Evolutionary conservation across 495 filamentous ascomycete genomes (phyloP), one percentile per base, ranked within the genome.

Genomic region (Penicillium goetzii): DNA sequence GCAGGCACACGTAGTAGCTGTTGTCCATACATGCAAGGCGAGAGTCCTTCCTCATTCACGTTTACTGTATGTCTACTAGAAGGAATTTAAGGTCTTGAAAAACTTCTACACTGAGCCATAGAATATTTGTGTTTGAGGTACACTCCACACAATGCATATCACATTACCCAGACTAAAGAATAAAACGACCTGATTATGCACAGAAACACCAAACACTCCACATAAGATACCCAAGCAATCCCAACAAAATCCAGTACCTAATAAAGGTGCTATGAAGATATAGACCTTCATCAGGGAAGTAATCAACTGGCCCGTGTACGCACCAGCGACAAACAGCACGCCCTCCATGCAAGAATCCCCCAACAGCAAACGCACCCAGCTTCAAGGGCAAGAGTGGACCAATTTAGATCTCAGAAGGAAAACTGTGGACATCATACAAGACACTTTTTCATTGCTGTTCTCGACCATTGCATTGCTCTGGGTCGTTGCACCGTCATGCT

Each of bases 351-450:
- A n/a, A 51, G 25, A 10, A 30, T 14, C 25, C 15, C 47, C 25
- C 25, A 14, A 55, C 32, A 36, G 30, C 14, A 36, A 57, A 51
- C 21, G 34, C 34, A 28, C 21, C 33, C 33, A 57, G 47, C 47
- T 30, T n/a, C 7, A 1, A 51, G 14, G 14, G 54, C 32, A 21
- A 23, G 21, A 55, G 15, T 28, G 47, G 10, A 47, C 43, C 43
- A 17, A 30, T 3, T 28, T 30, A 51, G 25, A 51, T 30, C n/a
- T 55, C 32, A 19, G 21, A 12, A 41, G 45, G 34, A 12, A 60
- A 36, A 43, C 52, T 61, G 57, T 54, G 56, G 60, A 68, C 59
- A 58, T 60, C 63, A 66, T 58, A 66, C 60, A 56, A 69, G 56
- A 62, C 60, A 55, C 50, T 68, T 68, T 68, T 68, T 68, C 26